Conservation (phyloP, 2,329 filamentous ascomycete species). For the Penicillium griseofulvum region DNA sequence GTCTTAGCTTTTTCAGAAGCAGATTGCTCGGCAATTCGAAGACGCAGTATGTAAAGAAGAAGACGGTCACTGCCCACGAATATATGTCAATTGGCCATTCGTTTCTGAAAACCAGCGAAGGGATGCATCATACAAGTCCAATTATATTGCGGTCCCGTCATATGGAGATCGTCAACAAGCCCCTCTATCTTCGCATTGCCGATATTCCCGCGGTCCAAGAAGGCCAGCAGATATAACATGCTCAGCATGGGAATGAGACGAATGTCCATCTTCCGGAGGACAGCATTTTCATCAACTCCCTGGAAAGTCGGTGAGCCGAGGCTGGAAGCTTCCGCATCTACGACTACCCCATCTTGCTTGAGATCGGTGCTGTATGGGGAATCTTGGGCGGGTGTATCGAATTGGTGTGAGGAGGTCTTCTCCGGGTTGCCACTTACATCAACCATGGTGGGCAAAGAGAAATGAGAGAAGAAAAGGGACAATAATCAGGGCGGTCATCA, state of each 20-base stretch:
- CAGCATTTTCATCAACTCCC: conserved; percentile 17
- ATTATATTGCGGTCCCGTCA: conserved; percentile 33
- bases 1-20: conserved; percentile 24
- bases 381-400: conserved; percentile 1
- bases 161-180: conserved; percentile 27
- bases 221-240: conserved; percentile 31
- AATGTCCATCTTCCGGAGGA: conserved; percentile 31
- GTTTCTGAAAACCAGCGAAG: no score
- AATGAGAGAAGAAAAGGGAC: neutral
- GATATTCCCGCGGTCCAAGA: conserved; percentile 37
- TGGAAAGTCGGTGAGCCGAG: conserved; percentile 2
- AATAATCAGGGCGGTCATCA: neutral
- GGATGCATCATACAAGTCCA: conserved; percentile 23
- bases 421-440: conserved; percentile 5
- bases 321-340: conserved; percentile 6
- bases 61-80: conserved; percentile 27
- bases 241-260: conserved; percentile 29
- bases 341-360: conserved; percentile 8
- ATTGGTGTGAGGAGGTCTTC: conserved; percentile 9
- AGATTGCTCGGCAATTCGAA: conserved; percentile 23
- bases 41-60: conserved; percentile 27
- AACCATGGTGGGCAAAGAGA: conserved; percentile 3
- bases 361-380: neutral
- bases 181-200: conserved; percentile 38
- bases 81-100: neutral